A percentile compares a stretch with the other conserved stretches of the same genome.
Evolutionary conservation across 1,139 yeast species (phyloP).

Genomic region (Blastobotrys elegans): DNA sequence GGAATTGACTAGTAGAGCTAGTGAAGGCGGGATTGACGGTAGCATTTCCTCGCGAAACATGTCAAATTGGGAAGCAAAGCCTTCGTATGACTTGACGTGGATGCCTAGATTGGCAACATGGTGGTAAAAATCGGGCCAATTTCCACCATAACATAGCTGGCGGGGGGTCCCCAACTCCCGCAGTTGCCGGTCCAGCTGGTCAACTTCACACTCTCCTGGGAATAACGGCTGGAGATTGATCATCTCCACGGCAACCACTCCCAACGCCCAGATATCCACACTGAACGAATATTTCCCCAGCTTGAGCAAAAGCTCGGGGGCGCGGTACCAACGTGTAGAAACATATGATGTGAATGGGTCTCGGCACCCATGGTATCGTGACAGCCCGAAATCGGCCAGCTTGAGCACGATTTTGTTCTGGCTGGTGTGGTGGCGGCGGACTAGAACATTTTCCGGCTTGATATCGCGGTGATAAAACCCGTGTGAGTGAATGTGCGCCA

Average conservation of each 20-base stretch:
- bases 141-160: conserved; percentile 25
- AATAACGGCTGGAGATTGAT: conserved; percentile 73
- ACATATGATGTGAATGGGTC: conserved; percentile 67
- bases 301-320: conserved; percentile 84
- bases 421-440: conserved; percentile 26
- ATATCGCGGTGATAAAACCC: conserved; percentile 85
- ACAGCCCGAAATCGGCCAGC: conserved; percentile 87
- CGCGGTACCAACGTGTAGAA: conserved; percentile 93
- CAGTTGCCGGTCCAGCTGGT: conserved; percentile 66
- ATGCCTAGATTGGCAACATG: conserved; percentile 3
- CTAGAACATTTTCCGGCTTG: conserved; percentile 85
- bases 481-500: conserved; percentile 72
- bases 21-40: conserved; percentile 6
- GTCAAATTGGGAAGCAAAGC: background rate
- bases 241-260: conserved; percentile 76
- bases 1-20: conserved; percentile 16
- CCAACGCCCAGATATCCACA: conserved; percentile 94
- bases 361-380: conserved; percentile 55
- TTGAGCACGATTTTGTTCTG: conserved; percentile 41
- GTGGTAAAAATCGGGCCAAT: conserved; percentile 23
- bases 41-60: background rate
- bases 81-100: background rate
- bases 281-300: conserved; percentile 64
- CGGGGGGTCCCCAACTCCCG: conserved; percentile 53
- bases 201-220: conserved; percentile 76